These are phyloP conservation scores for Dioscorea dumetorum DNA, from an alignment of 106 monocot species.

Conservation along the genomic window DNA sequence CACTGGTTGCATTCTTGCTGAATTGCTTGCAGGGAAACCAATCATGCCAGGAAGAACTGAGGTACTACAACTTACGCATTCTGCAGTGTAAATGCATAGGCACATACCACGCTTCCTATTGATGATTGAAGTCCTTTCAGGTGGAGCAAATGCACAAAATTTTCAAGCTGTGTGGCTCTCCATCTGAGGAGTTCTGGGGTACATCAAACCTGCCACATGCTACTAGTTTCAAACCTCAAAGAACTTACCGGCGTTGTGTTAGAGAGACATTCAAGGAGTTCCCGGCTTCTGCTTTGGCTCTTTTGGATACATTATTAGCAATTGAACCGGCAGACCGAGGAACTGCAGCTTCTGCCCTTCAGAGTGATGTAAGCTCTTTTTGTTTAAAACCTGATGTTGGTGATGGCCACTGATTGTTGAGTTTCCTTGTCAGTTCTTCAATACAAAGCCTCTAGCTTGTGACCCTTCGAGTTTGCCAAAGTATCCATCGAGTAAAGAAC, in stretches of 20 bases:
- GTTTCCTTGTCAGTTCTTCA: conserved; percentile 52
- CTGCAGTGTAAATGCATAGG: too few species aligned
- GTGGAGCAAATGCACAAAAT: conserved; percentile 70
- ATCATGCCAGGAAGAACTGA: conserved; percentile 78
- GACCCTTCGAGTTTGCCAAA: conserved; percentile 61
- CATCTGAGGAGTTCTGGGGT: conserved; percentile 52
- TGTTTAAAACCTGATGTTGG: background rate
- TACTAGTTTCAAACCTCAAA: conserved; percentile 52
- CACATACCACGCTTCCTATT: background rate
- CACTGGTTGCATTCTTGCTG: conserved; percentile 67
- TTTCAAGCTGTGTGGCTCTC: conserved; percentile 65
- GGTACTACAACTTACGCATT: conserved; percentile 14
- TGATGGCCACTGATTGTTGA: background rate
- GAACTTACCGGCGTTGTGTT: conserved; percentile 35
- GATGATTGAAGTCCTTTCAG: conserved; percentile 10
- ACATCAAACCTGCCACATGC: conserved; percentile 41
- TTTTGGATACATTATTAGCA: conserved; percentile 40
- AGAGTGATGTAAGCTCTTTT: conserved; percentile 28
- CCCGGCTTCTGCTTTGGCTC: conserved; percentile 37
- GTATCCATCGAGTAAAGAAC: conserved; percentile 63
- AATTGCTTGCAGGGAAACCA: conserved; percentile 57
- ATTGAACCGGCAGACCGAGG: conserved; percentile 45
- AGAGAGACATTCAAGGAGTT: conserved; percentile 40
- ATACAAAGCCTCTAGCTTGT: conserved; percentile 50
- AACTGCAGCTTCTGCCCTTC: conserved; percentile 40